Evolutionary conservation across 2,329 filamentous ascomycete genomes (phyloP).

Genomic region (Teratosphaeria zuluensis): DNA sequence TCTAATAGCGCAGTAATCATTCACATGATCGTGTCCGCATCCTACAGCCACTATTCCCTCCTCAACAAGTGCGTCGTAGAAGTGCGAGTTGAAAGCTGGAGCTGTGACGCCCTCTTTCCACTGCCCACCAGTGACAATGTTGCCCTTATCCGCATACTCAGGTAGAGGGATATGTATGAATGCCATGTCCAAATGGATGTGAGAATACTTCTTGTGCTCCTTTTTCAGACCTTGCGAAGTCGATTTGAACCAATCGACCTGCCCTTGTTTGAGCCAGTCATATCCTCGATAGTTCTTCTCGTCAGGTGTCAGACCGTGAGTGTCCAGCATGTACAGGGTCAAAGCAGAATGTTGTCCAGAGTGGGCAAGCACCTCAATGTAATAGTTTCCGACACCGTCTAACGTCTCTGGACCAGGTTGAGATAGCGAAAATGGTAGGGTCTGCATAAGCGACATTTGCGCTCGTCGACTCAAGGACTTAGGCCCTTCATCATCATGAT

Average conservation of each 20-base stretch:
- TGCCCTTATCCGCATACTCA: constrained; percentile 64
- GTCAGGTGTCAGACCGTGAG: constrained; percentile 84
- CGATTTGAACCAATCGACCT: constrained; percentile 88
- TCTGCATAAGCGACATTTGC: constrained; percentile 79
- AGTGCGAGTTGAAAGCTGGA: constrained; percentile 82
- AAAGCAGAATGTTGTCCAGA: constrained; percentile 77
- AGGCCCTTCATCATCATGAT: constrained; percentile 82
- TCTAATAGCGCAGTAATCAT: constrained; percentile 80
- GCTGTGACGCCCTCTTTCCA: constrained; percentile 82
- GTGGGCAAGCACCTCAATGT: constrained; percentile 77
- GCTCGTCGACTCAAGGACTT: constrained; percentile 54
- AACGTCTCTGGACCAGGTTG: constrained; percentile 70
- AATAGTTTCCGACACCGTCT: constrained; percentile 90
- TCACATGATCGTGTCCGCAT: constrained; percentile 92
- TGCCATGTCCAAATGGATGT: constrained; percentile 88
- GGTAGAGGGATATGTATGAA: constrained; percentile 97
- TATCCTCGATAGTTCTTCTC: constrained; percentile 85
- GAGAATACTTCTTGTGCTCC: constrained; percentile 63
- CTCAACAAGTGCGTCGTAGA: constrained; percentile 78
- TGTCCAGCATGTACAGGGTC: constrained; percentile 90
- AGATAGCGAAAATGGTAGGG: constrained; percentile 83
- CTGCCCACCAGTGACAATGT: constrained; percentile 49
- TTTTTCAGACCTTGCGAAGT: constrained; percentile 66
- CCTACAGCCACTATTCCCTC: constrained; percentile 79
- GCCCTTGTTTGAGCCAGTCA: constrained; percentile 90